Conservation (phyloP, 805 yeast genomes). For the Yarrowia alimentaria region DNA sequence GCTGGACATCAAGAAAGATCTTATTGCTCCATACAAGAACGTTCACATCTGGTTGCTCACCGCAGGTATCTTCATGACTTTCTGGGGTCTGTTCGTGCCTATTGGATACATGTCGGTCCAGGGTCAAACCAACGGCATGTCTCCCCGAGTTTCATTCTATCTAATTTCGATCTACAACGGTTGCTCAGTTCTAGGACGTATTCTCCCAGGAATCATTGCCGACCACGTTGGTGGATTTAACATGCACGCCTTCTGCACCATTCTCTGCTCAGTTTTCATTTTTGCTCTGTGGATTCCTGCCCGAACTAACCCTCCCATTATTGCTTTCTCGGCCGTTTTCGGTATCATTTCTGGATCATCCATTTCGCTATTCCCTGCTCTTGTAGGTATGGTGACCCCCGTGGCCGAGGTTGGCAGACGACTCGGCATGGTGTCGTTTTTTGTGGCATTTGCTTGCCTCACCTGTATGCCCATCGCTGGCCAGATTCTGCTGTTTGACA, state of each 20-base stretch:
- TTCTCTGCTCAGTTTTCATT: slow-evolving; percentile 47
- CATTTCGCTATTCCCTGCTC: slow-evolving; percentile 63
- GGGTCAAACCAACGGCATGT: slow-evolving; percentile 41
- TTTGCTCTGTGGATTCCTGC: slow-evolving; percentile 62
- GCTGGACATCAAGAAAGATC: slow-evolving; percentile 31
- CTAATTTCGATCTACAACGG: slow-evolving; percentile 50
- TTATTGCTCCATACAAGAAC: slow-evolving; percentile 12
- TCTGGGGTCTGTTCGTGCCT: slow-evolving; percentile 52
- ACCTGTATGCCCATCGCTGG: slow-evolving; percentile 45
- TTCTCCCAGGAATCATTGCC: slow-evolving; percentile 54
- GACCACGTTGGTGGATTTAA: slow-evolving; percentile 58
- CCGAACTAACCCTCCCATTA: slow-evolving; percentile 40
- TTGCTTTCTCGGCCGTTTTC: slow-evolving; percentile 51
- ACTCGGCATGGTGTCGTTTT: slow-evolving; percentile 62
- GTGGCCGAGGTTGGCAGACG: slow-evolving; percentile 65
- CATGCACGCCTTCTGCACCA: slow-evolving; percentile 50
- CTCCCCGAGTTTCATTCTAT: slow-evolving; percentile 37
- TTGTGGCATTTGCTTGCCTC: slow-evolving; percentile 41
- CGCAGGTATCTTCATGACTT: slow-evolving; percentile 42
- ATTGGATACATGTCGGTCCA: slow-evolving; percentile 58
- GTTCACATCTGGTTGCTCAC: slow-evolving; percentile 35
- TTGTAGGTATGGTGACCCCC: slow-evolving; percentile 60
- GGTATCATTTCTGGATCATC: slow-evolving; percentile 65
- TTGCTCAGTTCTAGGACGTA: slow-evolving; percentile 54
- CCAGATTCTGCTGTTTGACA: slow-evolving; percentile 25